Evolutionary conservation across 169 alveolate genomes (phyloP).

Genomic region (Babesia bigemina): DNA sequence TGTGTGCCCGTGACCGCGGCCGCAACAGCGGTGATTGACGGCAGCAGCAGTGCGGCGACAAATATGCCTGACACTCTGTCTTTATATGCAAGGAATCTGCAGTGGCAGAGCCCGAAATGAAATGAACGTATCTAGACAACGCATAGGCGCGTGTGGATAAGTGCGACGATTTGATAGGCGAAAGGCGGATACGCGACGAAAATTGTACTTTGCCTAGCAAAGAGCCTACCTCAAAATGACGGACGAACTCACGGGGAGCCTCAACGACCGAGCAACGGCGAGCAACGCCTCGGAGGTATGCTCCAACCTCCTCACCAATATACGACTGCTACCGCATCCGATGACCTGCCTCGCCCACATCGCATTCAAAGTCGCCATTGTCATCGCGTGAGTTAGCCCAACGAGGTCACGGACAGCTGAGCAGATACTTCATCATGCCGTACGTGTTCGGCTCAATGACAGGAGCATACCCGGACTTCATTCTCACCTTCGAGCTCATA

Average conservation of each 20-base stretch:
- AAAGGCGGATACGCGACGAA: no score
- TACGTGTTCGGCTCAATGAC: conserved; percentile 31
- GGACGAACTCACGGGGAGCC: conserved; percentile 24
- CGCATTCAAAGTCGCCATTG: conserved; percentile 34
- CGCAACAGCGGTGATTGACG: no score
- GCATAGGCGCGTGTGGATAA: no score
- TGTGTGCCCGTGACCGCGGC: no score
- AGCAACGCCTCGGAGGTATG: neutral
- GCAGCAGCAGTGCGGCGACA: no score
- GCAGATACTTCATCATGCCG: conserved; percentile 48
- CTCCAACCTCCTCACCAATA: conserved; percentile 25
- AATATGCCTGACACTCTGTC: no score
- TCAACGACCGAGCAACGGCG: conserved; percentile 7
- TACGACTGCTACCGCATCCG: conserved; percentile 44
- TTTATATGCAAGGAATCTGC: no score
- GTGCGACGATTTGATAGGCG: no score
- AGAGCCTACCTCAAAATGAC: conserved; percentile 7
- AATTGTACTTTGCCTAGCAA: no score
- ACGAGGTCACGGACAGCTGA: neutral
- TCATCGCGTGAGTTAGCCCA: conserved; percentile 25
- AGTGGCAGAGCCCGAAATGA: no score
- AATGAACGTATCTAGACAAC: no score
- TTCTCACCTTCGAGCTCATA: conserved; percentile 24
- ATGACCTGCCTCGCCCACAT: conserved; percentile 32
- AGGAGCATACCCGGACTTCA: conserved; percentile 45